Percentiles rank a stretch among this genome's conserved stretches.
These are phyloP conservation scores for Fistulifera pelliculosa DNA, from an alignment of 108 stramenopile species.

Conservation along the genomic window DNA sequence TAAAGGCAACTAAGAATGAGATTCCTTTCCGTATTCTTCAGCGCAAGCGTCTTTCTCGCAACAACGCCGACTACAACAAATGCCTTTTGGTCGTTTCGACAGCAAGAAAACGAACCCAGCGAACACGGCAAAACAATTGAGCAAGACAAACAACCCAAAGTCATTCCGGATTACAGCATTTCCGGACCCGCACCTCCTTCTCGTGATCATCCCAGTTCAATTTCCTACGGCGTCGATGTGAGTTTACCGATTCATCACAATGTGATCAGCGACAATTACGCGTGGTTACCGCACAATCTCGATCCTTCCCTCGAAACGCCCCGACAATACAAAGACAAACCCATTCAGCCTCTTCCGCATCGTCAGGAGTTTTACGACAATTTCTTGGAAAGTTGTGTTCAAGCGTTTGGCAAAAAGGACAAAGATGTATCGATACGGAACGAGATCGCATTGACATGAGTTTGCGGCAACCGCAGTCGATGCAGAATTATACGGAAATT, in stretches of 20 bases:
- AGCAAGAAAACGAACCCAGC: too few relatives aligned
- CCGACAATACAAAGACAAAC: slow-evolving; percentile 39
- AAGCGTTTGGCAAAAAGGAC: slow-evolving; percentile 35
- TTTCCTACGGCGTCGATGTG: slow-evolving; percentile 70
- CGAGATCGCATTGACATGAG: slow-evolving; percentile 71
- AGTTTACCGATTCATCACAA: slow-evolving; percentile 74
- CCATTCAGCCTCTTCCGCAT: slow-evolving; percentile 57
- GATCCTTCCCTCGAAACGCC: slow-evolving; percentile 36
- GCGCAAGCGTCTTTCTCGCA: too few relatives aligned
- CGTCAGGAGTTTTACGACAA: slow-evolving; percentile 40
- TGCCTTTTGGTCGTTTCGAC: too few relatives aligned
- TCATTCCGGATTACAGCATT: too few relatives aligned
- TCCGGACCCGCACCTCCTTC: too few relatives aligned
- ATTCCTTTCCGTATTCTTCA: too few relatives aligned
- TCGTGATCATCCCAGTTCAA: background rate
- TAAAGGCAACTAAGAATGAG: too few relatives aligned
- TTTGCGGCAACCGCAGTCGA: slow-evolving; percentile 58
- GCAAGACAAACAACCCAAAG: too few relatives aligned
- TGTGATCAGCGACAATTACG: slow-evolving; percentile 55
- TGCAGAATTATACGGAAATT: slow-evolving; percentile 51
- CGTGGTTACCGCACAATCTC: slow-evolving; percentile 73
- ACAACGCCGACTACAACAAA: too few relatives aligned
- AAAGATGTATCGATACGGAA: slow-evolving; percentile 42
- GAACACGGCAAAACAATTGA: too few relatives aligned
- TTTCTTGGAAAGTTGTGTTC: slow-evolving; percentile 46